Base-by-base conservation (phyloP, 352 stramenopile species). In the Globisporangium iwayamae region DNA sequence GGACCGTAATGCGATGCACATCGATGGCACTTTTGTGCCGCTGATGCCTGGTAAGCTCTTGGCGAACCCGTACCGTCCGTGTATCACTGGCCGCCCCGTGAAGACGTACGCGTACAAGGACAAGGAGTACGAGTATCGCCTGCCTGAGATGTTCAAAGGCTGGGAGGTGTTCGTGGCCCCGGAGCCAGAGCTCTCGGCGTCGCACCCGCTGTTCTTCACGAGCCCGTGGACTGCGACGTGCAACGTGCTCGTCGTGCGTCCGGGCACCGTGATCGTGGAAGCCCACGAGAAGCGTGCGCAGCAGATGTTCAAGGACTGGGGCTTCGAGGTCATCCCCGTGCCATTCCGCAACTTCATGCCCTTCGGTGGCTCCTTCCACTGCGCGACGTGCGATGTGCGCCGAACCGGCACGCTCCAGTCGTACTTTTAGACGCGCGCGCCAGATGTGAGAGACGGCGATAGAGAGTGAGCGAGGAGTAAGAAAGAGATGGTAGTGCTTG, bases 1-100 rank as follows among this genome's bases (percentile, higher is more conserved):
- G 70, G 89, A 96, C 76, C 87, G 86, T 61, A 95, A 96, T 59
- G 89, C 89, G 58, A 96, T 96, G 89, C 89, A 96, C 69, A 96
- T 96, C 62, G 89, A 96, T 62, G 89, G 89, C 38, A 96, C 87
- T 52, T 96, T 96, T 62, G 81, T 95, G 47, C 89, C 88, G 63
- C 65, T 96, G 50, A 91, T 89, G 75, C 83, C 85, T 4, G 88
- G 87, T 43, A 96, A 96, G 66, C 60, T 96, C 52, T 73, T 96
- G 34, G 87, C 88, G 8, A 96, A 96, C 66, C 89, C 89, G 22
- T 94, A 81, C 69, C 82, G 89, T 0, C 89, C 87, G 46, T 96
- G 89, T 61, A 93, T 96, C 70, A 96, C 89, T 13, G 89, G 89
- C 4, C 76, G 81, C 13, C 83, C 82, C 4, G 83, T 94, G 61